phyloP scores from a whole-genome alignment of 116 monocot species.

The Phalaenopsis hybrid region DNA sequence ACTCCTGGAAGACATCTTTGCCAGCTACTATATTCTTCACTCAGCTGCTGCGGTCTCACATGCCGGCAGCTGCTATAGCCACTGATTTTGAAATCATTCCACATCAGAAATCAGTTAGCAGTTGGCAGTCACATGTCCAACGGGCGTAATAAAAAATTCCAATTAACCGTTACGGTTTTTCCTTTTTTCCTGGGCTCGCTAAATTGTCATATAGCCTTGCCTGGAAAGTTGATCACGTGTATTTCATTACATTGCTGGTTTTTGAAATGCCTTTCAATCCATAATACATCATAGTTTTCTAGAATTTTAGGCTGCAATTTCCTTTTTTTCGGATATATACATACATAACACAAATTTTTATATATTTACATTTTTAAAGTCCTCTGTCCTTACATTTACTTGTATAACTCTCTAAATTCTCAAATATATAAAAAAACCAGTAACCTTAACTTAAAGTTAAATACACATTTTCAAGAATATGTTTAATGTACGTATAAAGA shows the following conservation, averaged over 20 bases:
- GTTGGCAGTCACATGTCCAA: conserved; percentile 1
- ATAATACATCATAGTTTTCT: no score
- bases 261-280: not conserved
- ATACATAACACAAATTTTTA: no score
- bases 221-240: no score
- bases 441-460: no score
- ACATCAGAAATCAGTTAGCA: not conserved
- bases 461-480: no score
- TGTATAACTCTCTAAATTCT: no score
- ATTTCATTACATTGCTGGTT: not conserved
- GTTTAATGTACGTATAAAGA: no score
- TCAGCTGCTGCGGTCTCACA: not conserved
- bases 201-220: not conserved
- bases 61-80: not conserved
- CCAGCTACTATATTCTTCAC: not conserved
- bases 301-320: no score
- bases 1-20: not conserved
- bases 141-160: not conserved
- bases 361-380: no score
- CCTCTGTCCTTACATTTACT: no score
- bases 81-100: conserved; percentile 4
- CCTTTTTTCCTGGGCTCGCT: not conserved
- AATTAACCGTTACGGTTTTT: not conserved
- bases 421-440: no score
- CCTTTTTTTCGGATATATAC: not conserved